Evolutionary conservation across 2,329 filamentous ascomycete species (phyloP), one percentile per base, ranked within the genome.

Genomic region (Aspergillus bombycis): DNA sequence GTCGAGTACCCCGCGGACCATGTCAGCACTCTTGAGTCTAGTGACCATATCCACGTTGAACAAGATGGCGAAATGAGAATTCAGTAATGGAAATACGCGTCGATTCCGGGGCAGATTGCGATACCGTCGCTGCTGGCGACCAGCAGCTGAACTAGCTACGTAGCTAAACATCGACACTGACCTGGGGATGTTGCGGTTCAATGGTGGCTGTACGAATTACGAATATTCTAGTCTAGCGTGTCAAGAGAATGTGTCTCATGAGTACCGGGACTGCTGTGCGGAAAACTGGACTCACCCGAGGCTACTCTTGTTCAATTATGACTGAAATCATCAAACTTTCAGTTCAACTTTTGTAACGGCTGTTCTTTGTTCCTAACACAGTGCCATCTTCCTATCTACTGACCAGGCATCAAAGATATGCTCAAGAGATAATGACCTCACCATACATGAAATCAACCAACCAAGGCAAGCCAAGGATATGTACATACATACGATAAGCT

Each of bases 11-110:
- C 88, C 32, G 83, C 88, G 14, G 91, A 90, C 74, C 81, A 85
- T 19, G 82, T 96, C 62, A 79, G 79, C 43, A 86, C 89, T 6
- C 84, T 97, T 64, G 82, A 89, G 71, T 82, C 81, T 64, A 86
- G 91, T 81, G 87, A 92, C 67, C 85, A 93, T 74, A 83, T 97
- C 77, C 85, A 93, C 52, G 91, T 97, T 63, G 94, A 98, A 85
- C 72, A 79, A 63, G 93, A 97, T 78, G 79, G 83, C 55, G 83
- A 86, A 71, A 87, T 96, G 65, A 88, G 70, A 72, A 95, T 86
- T 9, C 90, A 94, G 84, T 94, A 88, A 77, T 77, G 11, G 38
- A 8, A 36, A 21, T 11, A n/a, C 21, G 21, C 32, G 12, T 38
- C 52, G 30, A 55, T 4, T 11, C n/a, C 34, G 8, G 34, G 32